These are phyloP conservation scores for Sedum album DNA, from an alignment of 164 flowering plant genomes.

Conservation along the genomic window DNA sequence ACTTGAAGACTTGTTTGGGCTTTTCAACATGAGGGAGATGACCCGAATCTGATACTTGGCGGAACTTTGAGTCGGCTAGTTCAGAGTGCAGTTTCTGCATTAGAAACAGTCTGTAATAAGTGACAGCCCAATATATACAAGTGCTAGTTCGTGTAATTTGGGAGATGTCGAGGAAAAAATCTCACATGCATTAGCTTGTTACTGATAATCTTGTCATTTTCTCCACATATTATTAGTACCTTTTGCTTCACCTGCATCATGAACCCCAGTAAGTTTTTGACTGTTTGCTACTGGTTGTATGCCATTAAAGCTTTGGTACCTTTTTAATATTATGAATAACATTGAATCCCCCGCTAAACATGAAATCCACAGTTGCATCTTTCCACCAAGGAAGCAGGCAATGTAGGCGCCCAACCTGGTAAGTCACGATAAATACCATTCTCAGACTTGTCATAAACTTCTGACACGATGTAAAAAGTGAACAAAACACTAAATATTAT, in stretches of 20 bases:
- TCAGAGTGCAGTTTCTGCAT: constrained; percentile 58
- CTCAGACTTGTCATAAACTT: constrained; percentile 6
- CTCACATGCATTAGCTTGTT: constrained; percentile 47
- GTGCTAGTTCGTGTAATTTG: not conserved
- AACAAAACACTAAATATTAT: not conserved
- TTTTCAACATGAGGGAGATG: constrained; percentile 78
- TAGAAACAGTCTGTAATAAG: not conserved
- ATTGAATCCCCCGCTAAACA: constrained; percentile 84
- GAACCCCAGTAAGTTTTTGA: not conserved
- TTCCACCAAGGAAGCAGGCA: constrained; percentile 94
- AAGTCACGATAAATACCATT: not conserved
- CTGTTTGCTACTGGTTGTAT: no score
- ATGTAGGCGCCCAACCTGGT: constrained; percentile 76
- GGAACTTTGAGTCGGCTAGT: constrained; percentile 43
- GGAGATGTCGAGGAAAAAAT: constrained; percentile 4
- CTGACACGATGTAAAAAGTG: not conserved
- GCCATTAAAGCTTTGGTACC: constrained; percentile 24
- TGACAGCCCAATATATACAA: not conserved
- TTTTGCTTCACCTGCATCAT: constrained; percentile 50
- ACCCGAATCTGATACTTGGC: constrained; percentile 54
- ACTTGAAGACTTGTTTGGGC: constrained; percentile 39
- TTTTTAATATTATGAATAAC: constrained; percentile 46
- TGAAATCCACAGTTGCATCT: constrained; percentile 79
- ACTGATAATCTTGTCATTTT: constrained; percentile 61
- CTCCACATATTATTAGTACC: constrained; percentile 67